A percentile compares a stretch with the other conserved stretches of the same genome.
Evolutionary conservation across 441 rosid genomes (phyloP).

Genomic region (Gossypium laxum): DNA sequence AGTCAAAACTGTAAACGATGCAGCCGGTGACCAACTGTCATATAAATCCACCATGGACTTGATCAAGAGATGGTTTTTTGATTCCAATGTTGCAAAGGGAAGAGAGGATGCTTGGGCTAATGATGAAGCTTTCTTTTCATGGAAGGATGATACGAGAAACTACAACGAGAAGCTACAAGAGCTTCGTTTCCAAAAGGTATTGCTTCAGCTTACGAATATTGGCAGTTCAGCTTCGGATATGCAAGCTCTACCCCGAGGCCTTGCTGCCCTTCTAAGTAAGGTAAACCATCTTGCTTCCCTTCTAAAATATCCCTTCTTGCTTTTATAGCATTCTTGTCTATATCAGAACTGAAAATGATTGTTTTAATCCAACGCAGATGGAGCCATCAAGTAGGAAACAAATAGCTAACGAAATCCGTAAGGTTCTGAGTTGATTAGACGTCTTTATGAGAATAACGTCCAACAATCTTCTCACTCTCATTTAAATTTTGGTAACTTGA

Average conservation of each 20-base stretch:
- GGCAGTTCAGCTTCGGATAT: constrained; percentile 59
- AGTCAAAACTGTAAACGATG: constrained; percentile 50
- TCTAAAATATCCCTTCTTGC: constrained; percentile 1
- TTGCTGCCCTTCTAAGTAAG: constrained; percentile 78
- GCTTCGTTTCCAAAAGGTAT: constrained; percentile 66
- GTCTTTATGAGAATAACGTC: not conserved
- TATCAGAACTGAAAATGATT: constrained; percentile 11
- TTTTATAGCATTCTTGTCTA: constrained; percentile 5
- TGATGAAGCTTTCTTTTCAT: constrained; percentile 72
- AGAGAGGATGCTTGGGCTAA: constrained; percentile 63
- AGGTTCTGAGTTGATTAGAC: constrained; percentile 44
- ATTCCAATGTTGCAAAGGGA: constrained; percentile 43
- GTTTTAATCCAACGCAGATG: constrained; percentile 50
- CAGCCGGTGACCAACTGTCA: constrained; percentile 58
- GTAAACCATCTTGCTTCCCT: constrained; percentile 28
- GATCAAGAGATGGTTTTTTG: constrained; percentile 72
- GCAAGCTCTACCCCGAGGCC: constrained; percentile 83
- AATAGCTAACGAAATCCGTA: constrained; percentile 51
- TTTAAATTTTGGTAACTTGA: not conserved
- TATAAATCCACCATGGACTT: constrained; percentile 52
- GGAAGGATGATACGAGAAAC: constrained; percentile 61
- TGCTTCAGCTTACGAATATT: constrained; percentile 54
- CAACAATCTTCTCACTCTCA: not conserved
- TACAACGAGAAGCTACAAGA: constrained; percentile 60
- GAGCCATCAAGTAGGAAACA: constrained; percentile 57